Evolutionary conservation across 352 stramenopile species (phyloP), one percentile per base, ranked within the genome.

Genomic region (Aphanomyces invadans): DNA sequence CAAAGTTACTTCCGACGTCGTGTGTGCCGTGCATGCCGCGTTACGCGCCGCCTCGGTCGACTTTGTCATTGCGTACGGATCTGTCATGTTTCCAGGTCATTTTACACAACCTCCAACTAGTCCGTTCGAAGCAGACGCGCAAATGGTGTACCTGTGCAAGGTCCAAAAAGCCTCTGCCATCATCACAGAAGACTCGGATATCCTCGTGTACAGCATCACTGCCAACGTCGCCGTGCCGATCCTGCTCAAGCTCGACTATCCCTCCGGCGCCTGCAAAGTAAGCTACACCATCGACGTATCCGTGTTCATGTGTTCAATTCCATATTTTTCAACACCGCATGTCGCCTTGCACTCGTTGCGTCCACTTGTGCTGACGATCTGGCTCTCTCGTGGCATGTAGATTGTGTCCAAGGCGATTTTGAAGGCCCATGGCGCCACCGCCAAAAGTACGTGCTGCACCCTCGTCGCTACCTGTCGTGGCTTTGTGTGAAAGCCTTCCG

Each of bases 101-200:
- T 17, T 9, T 15, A 38, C 49, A 19, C 49, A 38, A 1, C 38
- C 7, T 62, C 31, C 19, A 60, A 36, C 25, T 33, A 64, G 55
- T 19, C 83, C 83, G 28, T 89, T 87, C 51, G 83, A 91, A 65
- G 81, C 83, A 0, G 83, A 91, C 48, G 80, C 83, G 4, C 80
- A 87, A 73, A 87, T 91, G 79, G 83, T 87, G 33, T 91, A 80
- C 79, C 82, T 91, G 74, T 89, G 80, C 70, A 89, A 89, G 52
- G 65, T 74, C 31, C 74, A 77, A 0, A 52, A 75, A 12, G 79
- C 79, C 0, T 74, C 74, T 23, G 83, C 77, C 23, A 91, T 91
- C 68, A 72, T 91, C n/a, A 89, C 80, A 21, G 83, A 91, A 70
- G 83, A 89, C 70, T 91, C 83, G 66, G 80, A 91, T 49, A 79